phyloP scores from a whole-genome alignment of 495 filamentous ascomycete genomes.

The Hyphodiscus hymeniophilus region DNA sequence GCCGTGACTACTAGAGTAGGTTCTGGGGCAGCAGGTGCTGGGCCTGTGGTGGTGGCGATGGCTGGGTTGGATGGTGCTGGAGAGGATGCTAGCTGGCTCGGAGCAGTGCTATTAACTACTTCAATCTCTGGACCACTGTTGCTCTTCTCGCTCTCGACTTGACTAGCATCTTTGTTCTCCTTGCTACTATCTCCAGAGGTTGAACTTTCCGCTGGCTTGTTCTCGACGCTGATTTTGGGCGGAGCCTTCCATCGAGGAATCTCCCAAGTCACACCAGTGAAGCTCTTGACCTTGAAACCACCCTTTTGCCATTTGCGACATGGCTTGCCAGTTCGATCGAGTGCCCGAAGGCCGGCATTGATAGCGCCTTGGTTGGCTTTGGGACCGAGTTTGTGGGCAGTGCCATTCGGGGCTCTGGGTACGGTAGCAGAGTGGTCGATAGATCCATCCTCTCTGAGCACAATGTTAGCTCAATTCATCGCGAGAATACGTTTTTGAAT shows the following conservation, averaged over 20 bases:
- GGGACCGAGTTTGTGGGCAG: slow-evolving; percentile 74
- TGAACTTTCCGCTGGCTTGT: slow-evolving; percentile 35
- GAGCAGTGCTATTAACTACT: slow-evolving; percentile 4
- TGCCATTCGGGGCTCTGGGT: slow-evolving; percentile 43
- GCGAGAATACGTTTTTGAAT: neutral
- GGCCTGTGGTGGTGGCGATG: slow-evolving; percentile 14
- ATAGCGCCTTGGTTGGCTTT: slow-evolving; percentile 98
- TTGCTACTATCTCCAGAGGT: slow-evolving; percentile 69
- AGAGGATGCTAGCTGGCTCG: slow-evolving; percentile 3
- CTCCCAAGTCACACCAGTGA: slow-evolving; percentile 84
- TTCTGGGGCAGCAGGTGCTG: slow-evolving; percentile 27
- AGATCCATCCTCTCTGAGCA: slow-evolving; percentile 26
- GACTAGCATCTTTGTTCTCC: slow-evolving; percentile 62
- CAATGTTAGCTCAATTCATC: slow-evolving; percentile 9
- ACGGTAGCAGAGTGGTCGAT: slow-evolving; percentile 44
- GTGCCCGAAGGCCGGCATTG: slow-evolving; percentile 88
- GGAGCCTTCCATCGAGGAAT: slow-evolving; percentile 78
- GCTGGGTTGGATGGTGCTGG: slow-evolving; percentile 28
- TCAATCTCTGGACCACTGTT: slow-evolving; percentile 15
- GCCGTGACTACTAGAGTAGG: slow-evolving; percentile 35
- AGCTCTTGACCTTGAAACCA: slow-evolving; percentile 77
- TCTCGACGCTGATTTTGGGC: slow-evolving; percentile 37
- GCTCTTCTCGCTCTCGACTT: slow-evolving; percentile 45
- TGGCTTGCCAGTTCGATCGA: slow-evolving; percentile 82
- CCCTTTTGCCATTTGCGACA: slow-evolving; percentile 88